Percentiles rank a stretch among this genome's conserved stretches.
Conservation (phyloP, 306 rosid species). For the Rubus parviflorus region DNA sequence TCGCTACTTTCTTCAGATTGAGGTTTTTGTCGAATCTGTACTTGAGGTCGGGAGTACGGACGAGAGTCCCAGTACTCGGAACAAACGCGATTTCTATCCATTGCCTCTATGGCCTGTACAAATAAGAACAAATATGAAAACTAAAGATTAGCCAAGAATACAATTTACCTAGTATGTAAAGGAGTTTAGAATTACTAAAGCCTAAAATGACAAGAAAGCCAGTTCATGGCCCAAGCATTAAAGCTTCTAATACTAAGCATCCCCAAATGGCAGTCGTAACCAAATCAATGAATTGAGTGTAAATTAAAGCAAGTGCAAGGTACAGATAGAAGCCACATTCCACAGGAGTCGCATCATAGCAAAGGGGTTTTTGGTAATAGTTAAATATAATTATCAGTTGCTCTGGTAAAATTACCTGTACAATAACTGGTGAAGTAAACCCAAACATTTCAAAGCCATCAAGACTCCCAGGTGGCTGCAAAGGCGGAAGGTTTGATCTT, state of each 20-base stretch:
- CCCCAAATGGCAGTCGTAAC: background rate
- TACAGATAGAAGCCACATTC: background rate
- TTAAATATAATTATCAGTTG: background rate
- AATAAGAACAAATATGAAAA: background rate
- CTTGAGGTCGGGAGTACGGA: conserved; percentile 89
- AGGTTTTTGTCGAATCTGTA: conserved; percentile 65
- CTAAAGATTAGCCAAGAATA: background rate
- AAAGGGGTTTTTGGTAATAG: background rate
- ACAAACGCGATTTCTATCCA: conserved; percentile 77
- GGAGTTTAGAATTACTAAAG: background rate
- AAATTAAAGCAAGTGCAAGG: background rate
- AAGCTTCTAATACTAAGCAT: background rate
- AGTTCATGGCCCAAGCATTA: background rate
- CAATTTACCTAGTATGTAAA: background rate
- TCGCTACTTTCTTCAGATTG: conserved; percentile 41
- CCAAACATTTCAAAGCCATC: conserved; percentile 99
- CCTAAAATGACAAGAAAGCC: background rate
- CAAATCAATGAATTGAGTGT: background rate
- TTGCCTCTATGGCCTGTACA: conserved; percentile 83
- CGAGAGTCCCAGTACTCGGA: conserved; percentile 94
- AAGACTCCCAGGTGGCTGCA: conserved; percentile 98
- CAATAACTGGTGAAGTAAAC: conserved; percentile 90
- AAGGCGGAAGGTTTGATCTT: conserved; percentile 77
- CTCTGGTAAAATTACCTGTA: conserved; percentile 65
- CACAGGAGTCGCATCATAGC: background rate